Percentiles rank a stretch among this genome's conserved stretches.
These are phyloP conservation scores for Boletus reticulatus DNA, from an alignment of 768 basidiomycete genomes.

Conservation along the genomic window DNA sequence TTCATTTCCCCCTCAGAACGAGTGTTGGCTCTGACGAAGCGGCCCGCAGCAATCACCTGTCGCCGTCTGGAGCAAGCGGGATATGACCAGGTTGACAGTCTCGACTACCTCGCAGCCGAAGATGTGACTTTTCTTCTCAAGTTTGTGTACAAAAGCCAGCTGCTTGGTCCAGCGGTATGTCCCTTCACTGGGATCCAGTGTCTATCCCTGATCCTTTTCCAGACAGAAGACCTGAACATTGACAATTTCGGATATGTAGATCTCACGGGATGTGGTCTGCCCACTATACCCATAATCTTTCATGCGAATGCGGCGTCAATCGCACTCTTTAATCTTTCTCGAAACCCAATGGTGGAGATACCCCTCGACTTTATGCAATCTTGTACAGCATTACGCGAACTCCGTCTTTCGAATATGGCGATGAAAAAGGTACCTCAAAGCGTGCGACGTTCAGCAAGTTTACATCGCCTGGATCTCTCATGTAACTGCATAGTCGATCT, in stretches of 20 bases:
- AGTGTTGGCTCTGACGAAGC: conserved; percentile 74
- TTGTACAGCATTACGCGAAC: conserved; percentile 78
- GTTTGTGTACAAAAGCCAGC: conserved; percentile 84
- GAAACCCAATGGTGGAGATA: conserved; percentile 94
- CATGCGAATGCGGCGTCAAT: conserved; percentile 85
- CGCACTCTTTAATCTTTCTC: conserved; percentile 80
- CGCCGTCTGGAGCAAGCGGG: conserved; percentile 87
- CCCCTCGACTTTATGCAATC: conserved; percentile 95
- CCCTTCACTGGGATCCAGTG: background rate
- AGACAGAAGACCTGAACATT: conserved; percentile 75
- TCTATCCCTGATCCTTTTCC: conserved; percentile 1
- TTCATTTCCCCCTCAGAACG: conserved; percentile 56
- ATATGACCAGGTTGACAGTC: conserved; percentile 76
- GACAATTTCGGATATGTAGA: conserved; percentile 78
- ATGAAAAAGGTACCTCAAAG: conserved; percentile 91
- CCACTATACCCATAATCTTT: conserved; percentile 84
- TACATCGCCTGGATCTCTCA: conserved; percentile 83
- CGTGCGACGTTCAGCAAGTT: conserved; percentile 67
- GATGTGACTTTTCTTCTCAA: conserved; percentile 83
- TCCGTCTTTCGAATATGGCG: conserved; percentile 87
- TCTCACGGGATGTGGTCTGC: conserved; percentile 74
- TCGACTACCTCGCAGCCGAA: conserved; percentile 73
- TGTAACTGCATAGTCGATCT: conserved; percentile 90
- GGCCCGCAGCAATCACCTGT: conserved; percentile 81
- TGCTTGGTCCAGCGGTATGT: conserved; percentile 62